A percentile compares a stretch with the other conserved stretches of the same genome.
Evolutionary conservation across 768 basidiomycete species (phyloP).

Genomic region (Psilocybe sp.): DNA sequence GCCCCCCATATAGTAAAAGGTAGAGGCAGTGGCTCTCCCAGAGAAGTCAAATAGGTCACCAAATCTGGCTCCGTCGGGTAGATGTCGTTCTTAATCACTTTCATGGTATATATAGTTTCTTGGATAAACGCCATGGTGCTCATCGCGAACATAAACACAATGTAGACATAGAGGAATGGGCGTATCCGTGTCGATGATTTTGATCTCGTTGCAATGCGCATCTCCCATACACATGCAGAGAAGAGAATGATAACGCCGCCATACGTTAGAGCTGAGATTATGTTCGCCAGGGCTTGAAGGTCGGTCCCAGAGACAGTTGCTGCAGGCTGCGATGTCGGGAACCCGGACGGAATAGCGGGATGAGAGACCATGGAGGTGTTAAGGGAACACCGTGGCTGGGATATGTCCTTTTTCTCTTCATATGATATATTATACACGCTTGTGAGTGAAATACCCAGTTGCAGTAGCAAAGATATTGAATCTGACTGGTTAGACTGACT

Average conservation of each 20-base stretch:
- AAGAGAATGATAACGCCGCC: conserved; percentile 6
- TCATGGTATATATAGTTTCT: conserved; percentile 7
- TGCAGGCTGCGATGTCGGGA: too few species aligned
- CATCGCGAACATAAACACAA: conserved; percentile 7
- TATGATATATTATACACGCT: too few species aligned
- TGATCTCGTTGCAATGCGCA: background rate
- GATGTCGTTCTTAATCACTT: conserved; percentile 7
- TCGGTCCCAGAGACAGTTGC: background rate
- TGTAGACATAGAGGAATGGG: conserved; percentile 1
- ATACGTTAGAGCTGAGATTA: conserved; percentile 5
- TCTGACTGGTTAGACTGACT: too few species aligned
- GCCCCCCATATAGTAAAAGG: background rate
- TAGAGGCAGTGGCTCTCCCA: conserved; percentile 1
- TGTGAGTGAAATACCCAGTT: too few species aligned
- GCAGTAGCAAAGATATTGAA: too few species aligned
- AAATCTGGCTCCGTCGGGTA: conserved; percentile 5
- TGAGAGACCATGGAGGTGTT: too few species aligned
- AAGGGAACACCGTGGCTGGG: too few species aligned
- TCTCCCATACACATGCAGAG: conserved; percentile 1
- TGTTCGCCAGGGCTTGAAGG: conserved; percentile 5
- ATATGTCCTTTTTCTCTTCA: too few species aligned
- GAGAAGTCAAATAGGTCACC: conserved; percentile 1
- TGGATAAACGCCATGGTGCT: conserved; percentile 8
- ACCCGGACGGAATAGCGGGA: too few species aligned
- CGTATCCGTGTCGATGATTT: conserved; percentile 1